Evolutionary conservation across 495 filamentous ascomycete genomes (phyloP), one percentile per base, ranked within the genome.

Genomic region (Amniculicola lignicola): DNA sequence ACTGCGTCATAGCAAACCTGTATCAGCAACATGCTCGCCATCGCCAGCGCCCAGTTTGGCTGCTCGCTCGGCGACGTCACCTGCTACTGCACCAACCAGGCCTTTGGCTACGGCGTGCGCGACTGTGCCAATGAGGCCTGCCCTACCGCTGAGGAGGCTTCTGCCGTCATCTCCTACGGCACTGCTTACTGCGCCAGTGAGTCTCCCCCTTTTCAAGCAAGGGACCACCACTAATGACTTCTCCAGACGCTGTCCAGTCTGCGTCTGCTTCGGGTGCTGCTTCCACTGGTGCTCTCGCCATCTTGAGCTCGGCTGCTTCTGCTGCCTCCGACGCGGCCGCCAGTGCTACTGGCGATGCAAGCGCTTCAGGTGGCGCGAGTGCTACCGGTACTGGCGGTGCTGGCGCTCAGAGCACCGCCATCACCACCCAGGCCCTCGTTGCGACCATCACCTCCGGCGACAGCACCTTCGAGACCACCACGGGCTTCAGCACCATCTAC

Each of bases 91-190:
- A 75, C 72, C 35, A 79, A 80, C 54, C 42, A 63, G 31, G 64
- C 89, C 77, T 94, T 90, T 70, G 68, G 70, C 54, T 86, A 82
- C 65, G 89, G 89, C 66, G 75, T 95, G 54, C 84, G 81, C 41
- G 89, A 95, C 73, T 95, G 89, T 78, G 79, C 87, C 45, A 69
- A 73, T 51, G 69, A 85, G 71, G 76, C 79, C 44, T 94, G 89
- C 75, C 69, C 71, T 12, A 47, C 64, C 27, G 54, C 66, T 5
- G 38, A 39, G 1, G 64, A 69, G 14, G 73, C 65, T 10, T 11
- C 41, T n/a, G 1, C 37, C 0, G 67, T 68, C 59, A 69, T 72
- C 57, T 21, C 61, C 14, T 72, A 74, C 51, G 73, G 78, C 47
- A 65, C 71, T 10, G 55, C 53, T 21, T 68, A 69, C 51, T 69